Conservation (phyloP, 2,329 filamentous ascomycete species). For the Ophiocordyceps camponoti-rufipedis region DNA sequence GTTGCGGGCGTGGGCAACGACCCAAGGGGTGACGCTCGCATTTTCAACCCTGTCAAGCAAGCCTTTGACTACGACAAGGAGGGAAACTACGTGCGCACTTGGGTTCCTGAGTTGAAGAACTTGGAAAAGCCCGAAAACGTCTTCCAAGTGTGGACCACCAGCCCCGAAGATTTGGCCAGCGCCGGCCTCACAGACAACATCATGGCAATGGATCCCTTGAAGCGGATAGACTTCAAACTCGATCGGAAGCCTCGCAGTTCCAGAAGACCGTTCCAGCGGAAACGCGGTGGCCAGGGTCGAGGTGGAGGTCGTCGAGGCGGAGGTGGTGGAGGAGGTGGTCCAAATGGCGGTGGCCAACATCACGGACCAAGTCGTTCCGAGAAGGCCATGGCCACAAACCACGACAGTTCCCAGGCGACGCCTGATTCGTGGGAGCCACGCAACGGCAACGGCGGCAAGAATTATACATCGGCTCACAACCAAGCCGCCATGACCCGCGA, state of each 20-base stretch:
- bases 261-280: conserved; percentile 9
- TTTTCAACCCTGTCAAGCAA: conserved; percentile 72
- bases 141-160: conserved; percentile 54
- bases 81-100: conserved; percentile 52
- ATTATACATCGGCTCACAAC: background rate
- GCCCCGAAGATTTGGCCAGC: conserved; percentile 34
- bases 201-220: conserved; percentile 50
- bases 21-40: conserved; percentile 49
- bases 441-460: background rate
- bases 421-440: background rate
- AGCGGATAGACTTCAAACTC: conserved; percentile 44
- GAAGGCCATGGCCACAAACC: background rate
- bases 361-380: background rate
- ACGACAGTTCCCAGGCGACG: background rate
- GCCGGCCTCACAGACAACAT: conserved; percentile 37
- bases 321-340: background rate
- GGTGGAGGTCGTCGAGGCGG: conserved; percentile 4
- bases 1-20: conserved; percentile 66
- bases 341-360: background rate
- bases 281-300: conserved; percentile 6
- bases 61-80: conserved; percentile 57
- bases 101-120: conserved; percentile 48
- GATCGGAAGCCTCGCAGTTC: conserved; percentile 23
- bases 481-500: background rate
- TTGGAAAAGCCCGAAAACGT: conserved; percentile 36